Base-by-base conservation (phyloP, 345 rosid genomes). In the Boechera retrofracta region DNA sequence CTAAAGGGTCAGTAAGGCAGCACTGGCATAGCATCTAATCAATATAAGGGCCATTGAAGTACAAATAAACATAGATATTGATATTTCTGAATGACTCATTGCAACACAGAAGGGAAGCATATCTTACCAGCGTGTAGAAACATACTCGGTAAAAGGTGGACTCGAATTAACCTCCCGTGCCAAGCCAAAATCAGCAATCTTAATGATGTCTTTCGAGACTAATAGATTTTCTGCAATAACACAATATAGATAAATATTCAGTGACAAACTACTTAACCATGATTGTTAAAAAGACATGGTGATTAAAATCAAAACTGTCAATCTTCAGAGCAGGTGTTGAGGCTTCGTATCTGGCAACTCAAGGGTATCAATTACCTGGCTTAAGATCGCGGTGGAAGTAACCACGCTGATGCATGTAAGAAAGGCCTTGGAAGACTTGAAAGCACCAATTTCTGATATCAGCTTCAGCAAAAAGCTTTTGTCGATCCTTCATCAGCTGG, bases 351-450 rank as follows among this genome's bases (percentile, higher is more conserved):
- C 47, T 42, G n/a, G 33, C 64, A 78, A 36, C 57, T 32, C 42
- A 66, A 72, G 54, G 69, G 51, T 52, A 48, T 74, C 26, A n/a
- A 51, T 26, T 88, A 95, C 99, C 99, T 77, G 99, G 99, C 85
- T 95, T 95, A 59, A 95, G 92, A 78, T 95, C 99, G 61, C 99
- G 97, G 77, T 95, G 99, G 73, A 95, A 95, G 82, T 92, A 95
- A 70, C 99, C 99, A 51, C 86, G 91, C 77, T 87, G 94, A 78
- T 95, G 97, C 91, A 95, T 87, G 79, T 92, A 91, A 60, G 94
- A 85, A 73, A 95, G 98, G 64, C 96, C 98, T 80, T 92, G 98
- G 73, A 95, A 95, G 44, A 95, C 91, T 91, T 95, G 99, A 81
- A 92, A 95, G 77, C 89, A 95, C 98, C 98, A 91, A 81, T 91